These are phyloP conservation scores for Naumovozyma castellii DNA, from an alignment of 805 yeast species.

Conservation along the genomic window DNA sequence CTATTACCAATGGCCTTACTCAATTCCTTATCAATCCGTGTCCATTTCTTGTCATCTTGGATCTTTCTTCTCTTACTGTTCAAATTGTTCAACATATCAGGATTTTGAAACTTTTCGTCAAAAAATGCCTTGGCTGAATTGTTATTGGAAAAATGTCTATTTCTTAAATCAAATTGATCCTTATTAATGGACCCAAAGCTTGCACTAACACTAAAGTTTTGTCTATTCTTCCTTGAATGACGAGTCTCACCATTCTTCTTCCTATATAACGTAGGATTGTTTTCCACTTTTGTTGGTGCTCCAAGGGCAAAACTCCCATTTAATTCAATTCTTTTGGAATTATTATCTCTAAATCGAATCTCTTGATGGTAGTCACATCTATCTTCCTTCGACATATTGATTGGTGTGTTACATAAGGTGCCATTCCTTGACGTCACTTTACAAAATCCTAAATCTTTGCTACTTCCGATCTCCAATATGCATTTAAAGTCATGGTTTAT, in stretches of 20 bases:
- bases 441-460: conserved; percentile 63
- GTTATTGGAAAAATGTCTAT: conserved; percentile 32
- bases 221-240: conserved; percentile 18
- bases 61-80: conserved; percentile 33
- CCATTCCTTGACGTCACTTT: conserved; percentile 37
- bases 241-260: neutral
- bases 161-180: conserved; percentile 8
- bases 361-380: conserved; percentile 72
- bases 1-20: conserved; percentile 9
- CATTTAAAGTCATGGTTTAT: conserved; percentile 42
- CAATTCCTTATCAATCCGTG: conserved; percentile 27
- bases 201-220: neutral
- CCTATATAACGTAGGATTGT: conserved; percentile 35
- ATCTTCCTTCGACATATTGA: conserved; percentile 43
- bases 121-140: conserved; percentile 43
- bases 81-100: conserved; percentile 36
- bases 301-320: conserved; percentile 49
- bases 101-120: conserved; percentile 40
- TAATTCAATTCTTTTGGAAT: conserved; percentile 67
- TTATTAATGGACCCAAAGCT: conserved; percentile 2
- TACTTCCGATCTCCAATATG: conserved; percentile 64
- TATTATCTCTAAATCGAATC: conserved; percentile 38
- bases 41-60: conserved; percentile 28
- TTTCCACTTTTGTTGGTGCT: conserved; percentile 43
- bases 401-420: conserved; percentile 45